phyloP scores from a whole-genome alignment of 2,329 filamentous ascomycete species.

The Xylaria multiplex region DNA sequence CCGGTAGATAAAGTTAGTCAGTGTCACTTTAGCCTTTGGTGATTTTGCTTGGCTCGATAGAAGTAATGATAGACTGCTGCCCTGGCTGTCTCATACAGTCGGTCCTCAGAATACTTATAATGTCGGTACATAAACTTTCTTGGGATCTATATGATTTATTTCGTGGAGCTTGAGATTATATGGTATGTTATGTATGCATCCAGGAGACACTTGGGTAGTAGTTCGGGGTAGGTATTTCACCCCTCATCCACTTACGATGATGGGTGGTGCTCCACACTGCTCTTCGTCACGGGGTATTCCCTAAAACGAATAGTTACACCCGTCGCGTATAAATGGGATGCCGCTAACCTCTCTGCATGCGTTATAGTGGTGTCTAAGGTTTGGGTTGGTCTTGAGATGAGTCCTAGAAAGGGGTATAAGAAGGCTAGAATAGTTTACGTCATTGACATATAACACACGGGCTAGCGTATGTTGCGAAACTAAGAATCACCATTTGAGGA shows the following conservation, averaged over 20 bases:
- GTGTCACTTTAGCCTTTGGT: slow-evolving; percentile 1
- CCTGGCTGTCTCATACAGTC: not conserved
- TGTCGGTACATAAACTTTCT: not conserved
- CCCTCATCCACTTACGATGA: slow-evolving; percentile 11
- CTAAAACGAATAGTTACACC: not conserved
- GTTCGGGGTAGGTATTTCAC: slow-evolving; percentile 17
- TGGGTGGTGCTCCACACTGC: slow-evolving; percentile 11
- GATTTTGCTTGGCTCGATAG: not conserved
- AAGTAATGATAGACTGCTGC: not conserved
- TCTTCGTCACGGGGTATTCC: not conserved
- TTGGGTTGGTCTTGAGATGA: not conserved
- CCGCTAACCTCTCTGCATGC: not conserved
- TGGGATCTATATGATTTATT: not conserved
- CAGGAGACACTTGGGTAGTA: slow-evolving; percentile 6
- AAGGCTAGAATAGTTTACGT: not conserved
- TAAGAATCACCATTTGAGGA: not conserved
- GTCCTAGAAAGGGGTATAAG: not conserved
- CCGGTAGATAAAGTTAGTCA: not conserved
- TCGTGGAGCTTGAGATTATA: not conserved
- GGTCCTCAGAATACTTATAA: too few relatives aligned
- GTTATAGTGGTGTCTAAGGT: not conserved
- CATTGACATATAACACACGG: not conserved
- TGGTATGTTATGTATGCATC: not conserved
- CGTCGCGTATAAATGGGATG: too few relatives aligned
- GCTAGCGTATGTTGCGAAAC: not conserved